Evolutionary conservation across 2,329 filamentous ascomycete genomes (phyloP).

Genomic region (Penicillium nordicum): DNA sequence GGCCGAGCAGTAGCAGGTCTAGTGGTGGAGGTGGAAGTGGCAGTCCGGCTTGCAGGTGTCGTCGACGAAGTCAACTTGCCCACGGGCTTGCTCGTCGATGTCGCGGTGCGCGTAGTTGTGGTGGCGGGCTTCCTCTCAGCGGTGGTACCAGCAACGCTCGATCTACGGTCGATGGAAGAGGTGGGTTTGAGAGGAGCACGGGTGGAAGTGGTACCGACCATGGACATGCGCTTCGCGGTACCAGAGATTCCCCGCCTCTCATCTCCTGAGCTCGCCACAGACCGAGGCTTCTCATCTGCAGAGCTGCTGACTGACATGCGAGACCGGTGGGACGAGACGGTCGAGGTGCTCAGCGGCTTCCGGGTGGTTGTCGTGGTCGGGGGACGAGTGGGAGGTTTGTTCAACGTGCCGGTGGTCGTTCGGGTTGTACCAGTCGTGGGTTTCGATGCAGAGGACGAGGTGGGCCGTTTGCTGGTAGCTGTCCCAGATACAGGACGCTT

Average conservation of each 20-base stretch:
- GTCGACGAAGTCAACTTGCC: constrained; percentile 24
- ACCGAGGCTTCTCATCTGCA: constrained; percentile 42
- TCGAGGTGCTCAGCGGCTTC: constrained; percentile 37
- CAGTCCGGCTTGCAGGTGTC: constrained; percentile 25
- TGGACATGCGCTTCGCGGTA: constrained; percentile 45
- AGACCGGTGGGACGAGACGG: constrained; percentile 39
- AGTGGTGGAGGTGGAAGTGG: constrained; percentile 23
- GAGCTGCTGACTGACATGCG: constrained; percentile 45
- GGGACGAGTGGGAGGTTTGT: constrained; percentile 46
- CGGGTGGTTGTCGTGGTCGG: constrained; percentile 32
- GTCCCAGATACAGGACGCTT: constrained; percentile 37
- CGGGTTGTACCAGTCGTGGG: constrained; percentile 29
- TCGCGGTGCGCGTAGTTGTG: constrained; percentile 22
- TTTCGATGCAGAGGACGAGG: constrained; percentile 33
- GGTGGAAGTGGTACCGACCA: constrained; percentile 38
- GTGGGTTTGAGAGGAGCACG: constrained; percentile 33
- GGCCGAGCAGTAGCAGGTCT: constrained; percentile 20
- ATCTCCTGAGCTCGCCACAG: constrained; percentile 44
- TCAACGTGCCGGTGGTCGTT: constrained; percentile 38
- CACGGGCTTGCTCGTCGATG: constrained; percentile 24
- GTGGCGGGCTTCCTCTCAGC: constrained; percentile 31
- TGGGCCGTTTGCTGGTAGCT: constrained; percentile 37
- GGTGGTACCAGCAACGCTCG: constrained; percentile 37
- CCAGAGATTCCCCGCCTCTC: constrained; percentile 44
- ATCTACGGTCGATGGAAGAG: constrained; percentile 37